Conservation (phyloP, 2,329 filamentous ascomycete species). For the Aphanoascus verrucosus region DNA sequence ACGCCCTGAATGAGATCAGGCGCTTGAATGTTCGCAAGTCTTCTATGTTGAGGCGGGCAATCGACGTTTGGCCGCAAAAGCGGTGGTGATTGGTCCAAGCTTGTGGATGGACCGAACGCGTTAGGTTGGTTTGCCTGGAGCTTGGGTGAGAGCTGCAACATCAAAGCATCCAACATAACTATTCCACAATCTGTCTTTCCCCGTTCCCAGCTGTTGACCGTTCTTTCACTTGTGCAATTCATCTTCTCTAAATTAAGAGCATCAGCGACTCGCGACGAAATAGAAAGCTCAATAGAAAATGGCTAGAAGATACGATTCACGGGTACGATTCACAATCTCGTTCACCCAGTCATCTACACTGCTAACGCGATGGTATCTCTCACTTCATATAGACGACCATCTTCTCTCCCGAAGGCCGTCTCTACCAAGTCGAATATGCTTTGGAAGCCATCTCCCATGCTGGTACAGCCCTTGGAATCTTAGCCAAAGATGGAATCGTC, state of each 20-base stretch:
- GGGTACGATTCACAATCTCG: conserved; percentile 48
- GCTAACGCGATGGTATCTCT: conserved; percentile 6
- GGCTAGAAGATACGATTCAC: conserved; percentile 95
- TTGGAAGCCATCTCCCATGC: conserved; percentile 98
- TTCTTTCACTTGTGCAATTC: not conserved
- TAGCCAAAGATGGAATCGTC: conserved; percentile 97
- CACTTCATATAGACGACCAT: conserved; percentile 68
- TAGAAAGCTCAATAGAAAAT: conserved; percentile 41
- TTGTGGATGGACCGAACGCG: conserved; percentile 15
- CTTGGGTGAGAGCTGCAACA: conserved; percentile 9
- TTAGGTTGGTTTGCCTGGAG: conserved; percentile 19
- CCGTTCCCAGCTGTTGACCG: not conserved
- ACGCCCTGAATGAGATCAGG: no score
- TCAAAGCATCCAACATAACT: not conserved
- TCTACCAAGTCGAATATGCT: conserved; percentile 99
- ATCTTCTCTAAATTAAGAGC: not conserved
- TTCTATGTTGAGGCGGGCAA: no score
- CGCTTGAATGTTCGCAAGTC: no score
- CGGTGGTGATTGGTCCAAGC: conserved; percentile 15
- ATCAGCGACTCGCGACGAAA: not conserved
- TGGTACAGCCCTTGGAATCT: conserved; percentile 89
- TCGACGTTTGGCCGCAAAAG: not conserved
- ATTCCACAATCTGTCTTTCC: not conserved
- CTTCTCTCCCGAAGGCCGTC: conserved; percentile 96
- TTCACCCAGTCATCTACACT: conserved; percentile 18